Evolutionary conservation across 192 early-diverging fungal species (phyloP).

Genomic region (Paraglomus occultum): DNA sequence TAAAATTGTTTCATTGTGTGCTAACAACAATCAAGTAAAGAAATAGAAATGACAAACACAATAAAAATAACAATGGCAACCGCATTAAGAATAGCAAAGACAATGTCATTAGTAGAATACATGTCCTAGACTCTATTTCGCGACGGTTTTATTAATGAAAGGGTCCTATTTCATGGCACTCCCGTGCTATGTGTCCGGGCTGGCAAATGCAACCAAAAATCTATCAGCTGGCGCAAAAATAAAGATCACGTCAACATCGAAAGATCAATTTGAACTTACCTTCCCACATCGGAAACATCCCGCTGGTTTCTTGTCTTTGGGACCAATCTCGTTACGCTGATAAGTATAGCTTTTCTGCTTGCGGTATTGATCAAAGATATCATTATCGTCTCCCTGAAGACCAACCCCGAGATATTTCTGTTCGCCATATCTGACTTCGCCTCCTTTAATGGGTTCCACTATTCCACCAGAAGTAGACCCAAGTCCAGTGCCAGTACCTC

Average conservation of each 20-base stretch:
- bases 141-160: too few species aligned
- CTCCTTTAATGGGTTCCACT: slow-evolving; percentile 24
- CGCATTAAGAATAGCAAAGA: too few species aligned
- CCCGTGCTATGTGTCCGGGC: too few species aligned
- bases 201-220: too few species aligned
- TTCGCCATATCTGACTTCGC: slow-evolving; percentile 25
- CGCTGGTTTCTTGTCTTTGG: slow-evolving; percentile 29
- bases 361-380: slow-evolving; percentile 32
- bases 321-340: slow-evolving; percentile 21
- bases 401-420: slow-evolving; percentile 29
- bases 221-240: not conserved
- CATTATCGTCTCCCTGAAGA: slow-evolving; percentile 20
- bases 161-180: too few species aligned
- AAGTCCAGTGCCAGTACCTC: slow-evolving; percentile 24
- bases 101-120: too few species aligned
- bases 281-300: slow-evolving; percentile 30
- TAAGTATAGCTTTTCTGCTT: slow-evolving; percentile 31
- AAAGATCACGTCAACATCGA: too few species aligned
- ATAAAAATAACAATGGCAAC: too few species aligned
- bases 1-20: too few species aligned
- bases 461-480: slow-evolving; percentile 25
- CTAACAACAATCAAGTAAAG: too few species aligned
- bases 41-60: too few species aligned
- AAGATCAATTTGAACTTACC: slow-evolving; percentile 1
- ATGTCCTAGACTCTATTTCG: too few species aligned